These are phyloP conservation scores for Sarcomyxa edulis DNA, from an alignment of 768 basidiomycete genomes.

Conservation along the genomic window DNA sequence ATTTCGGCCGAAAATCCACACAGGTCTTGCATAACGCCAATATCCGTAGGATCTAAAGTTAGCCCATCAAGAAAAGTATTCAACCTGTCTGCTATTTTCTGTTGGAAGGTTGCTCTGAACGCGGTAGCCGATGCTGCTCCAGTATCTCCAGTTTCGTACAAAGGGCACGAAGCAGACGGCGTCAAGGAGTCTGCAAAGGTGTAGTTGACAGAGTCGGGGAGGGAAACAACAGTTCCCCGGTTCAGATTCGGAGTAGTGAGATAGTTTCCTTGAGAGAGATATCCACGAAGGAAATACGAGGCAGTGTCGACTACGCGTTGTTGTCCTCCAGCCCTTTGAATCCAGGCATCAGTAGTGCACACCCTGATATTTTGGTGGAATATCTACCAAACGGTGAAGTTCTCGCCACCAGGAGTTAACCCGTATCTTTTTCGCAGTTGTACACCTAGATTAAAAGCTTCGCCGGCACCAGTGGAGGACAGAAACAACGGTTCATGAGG, in stretches of 20 bases:
- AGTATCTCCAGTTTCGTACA: slow-evolving; percentile 25
- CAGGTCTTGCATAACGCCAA: slow-evolving; percentile 38
- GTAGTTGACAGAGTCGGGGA: slow-evolving; percentile 35
- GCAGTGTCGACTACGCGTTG: slow-evolving; percentile 38
- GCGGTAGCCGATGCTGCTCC: slow-evolving; percentile 17
- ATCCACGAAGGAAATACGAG: slow-evolving; percentile 32
- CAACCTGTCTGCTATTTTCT: slow-evolving; percentile 25
- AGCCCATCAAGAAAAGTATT: slow-evolving; percentile 32
- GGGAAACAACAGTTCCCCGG: slow-evolving; percentile 26
- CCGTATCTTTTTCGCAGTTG: slow-evolving; percentile 32
- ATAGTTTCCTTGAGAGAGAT: slow-evolving; percentile 38
- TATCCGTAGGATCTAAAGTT: slow-evolving; percentile 24
- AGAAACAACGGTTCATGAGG: slow-evolving; percentile 34
- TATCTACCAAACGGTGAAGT: slow-evolving; percentile 36
- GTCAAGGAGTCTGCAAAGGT: slow-evolving; percentile 40
- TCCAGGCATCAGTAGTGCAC: not conserved
- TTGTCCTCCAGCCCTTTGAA: slow-evolving; percentile 32
- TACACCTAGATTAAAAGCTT: slow-evolving; percentile 35
- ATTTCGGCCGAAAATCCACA: slow-evolving; percentile 35
- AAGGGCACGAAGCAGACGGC: slow-evolving; percentile 32
- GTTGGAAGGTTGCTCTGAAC: slow-evolving; percentile 28
- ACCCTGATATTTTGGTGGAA: not conserved
- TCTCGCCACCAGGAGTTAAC: slow-evolving; percentile 32
- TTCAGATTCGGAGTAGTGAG: slow-evolving; percentile 21
- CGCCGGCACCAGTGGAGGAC: slow-evolving; percentile 30